Base-by-base conservation (phyloP, 2,329 filamentous ascomycete genomes). In the Pseudocercospora fuligena region DNA sequence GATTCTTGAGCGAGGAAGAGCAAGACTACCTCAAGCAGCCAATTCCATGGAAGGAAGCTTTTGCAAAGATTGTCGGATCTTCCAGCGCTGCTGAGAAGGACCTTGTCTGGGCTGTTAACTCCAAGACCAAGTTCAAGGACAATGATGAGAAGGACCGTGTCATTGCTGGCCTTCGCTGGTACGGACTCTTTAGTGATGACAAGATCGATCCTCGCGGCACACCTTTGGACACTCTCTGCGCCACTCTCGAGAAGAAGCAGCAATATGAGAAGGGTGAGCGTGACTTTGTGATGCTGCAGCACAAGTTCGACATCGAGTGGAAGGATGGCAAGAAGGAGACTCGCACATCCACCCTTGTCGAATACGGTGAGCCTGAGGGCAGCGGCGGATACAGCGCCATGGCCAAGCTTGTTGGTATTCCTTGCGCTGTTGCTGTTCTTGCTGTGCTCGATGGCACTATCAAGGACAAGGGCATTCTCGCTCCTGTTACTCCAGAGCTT, bases 191-290 rank as follows among this genome's bases (percentile, higher is more conserved):
- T 82, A 90, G 88, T 51, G 85, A 89, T 71, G 85, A 88, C 76
- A 82, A 87, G 78, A 93, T 90, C 76, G 90, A 82, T 5, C 90
- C 92, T 29, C 84, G 88, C 64, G 90, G 89, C 63, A 97, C 92
- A 83, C 91, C 93, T 3, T 87, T 97, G 25, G 94, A 97, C 80
- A 94, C 92, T n/a, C 88, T 97, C 46, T 97, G 93, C 82, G 92
- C 92, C 33, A 91, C 89, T 2, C 87, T 97, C 31, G 93, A 97
- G 85, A 83, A 92, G 85, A 97, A 96, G 88, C 96, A 97, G 92
- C 87, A 92, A 80, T 97, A 90, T 80, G 90, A 87, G 76, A 84
- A 90, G 74, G 90, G 87, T 68, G 93, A 97, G 87, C 90, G 93
- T 66, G 93, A 97, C 80, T 84, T 96, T 72, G 91, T 95, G 64